Conservation (phyloP, 306 rosid genomes). For the Casuarina glauca region DNA sequence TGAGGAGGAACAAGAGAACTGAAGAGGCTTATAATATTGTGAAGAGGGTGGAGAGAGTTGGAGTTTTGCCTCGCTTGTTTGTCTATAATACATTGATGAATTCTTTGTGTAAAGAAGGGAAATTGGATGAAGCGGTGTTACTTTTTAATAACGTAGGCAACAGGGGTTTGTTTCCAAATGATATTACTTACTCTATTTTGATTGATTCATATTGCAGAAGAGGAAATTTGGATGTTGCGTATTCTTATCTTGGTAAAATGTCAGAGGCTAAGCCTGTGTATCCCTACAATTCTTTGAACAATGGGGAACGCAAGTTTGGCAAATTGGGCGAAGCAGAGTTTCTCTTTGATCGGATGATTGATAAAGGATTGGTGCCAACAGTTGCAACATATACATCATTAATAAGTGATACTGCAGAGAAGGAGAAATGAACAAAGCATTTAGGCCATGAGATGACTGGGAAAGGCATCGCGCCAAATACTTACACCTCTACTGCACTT, state of each 20-base stretch:
- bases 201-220: conserved; percentile 77
- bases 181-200: conserved; percentile 71
- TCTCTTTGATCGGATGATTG: conserved; percentile 53
- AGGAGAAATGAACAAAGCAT: conserved; percentile 55
- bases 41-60: conserved; percentile 55
- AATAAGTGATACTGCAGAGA: conserved; percentile 68
- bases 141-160: conserved; percentile 56
- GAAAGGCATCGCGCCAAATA: conserved; percentile 63
- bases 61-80: conserved; percentile 64
- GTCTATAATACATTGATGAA: conserved; percentile 67
- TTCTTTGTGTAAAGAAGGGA: conserved; percentile 75
- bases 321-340: conserved; percentile 56
- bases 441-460: conserved; percentile 65
- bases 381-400: conserved; percentile 69
- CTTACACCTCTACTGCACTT: conserved; percentile 71
- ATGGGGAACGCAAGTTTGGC: conserved; percentile 78
- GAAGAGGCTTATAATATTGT: conserved; percentile 62
- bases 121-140: conserved; percentile 61
- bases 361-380: conserved; percentile 66
- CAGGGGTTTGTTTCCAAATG: conserved; percentile 64
- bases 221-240: conserved; percentile 66
- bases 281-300: conserved; percentile 80
- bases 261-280: conserved; percentile 43
- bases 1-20: conserved; percentile 59
- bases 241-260: conserved; percentile 63